Evolutionary conservation across 2,329 filamentous ascomycete species (phyloP), one percentile per base, ranked within the genome.

Genomic region (Alternaria ethzedia): DNA sequence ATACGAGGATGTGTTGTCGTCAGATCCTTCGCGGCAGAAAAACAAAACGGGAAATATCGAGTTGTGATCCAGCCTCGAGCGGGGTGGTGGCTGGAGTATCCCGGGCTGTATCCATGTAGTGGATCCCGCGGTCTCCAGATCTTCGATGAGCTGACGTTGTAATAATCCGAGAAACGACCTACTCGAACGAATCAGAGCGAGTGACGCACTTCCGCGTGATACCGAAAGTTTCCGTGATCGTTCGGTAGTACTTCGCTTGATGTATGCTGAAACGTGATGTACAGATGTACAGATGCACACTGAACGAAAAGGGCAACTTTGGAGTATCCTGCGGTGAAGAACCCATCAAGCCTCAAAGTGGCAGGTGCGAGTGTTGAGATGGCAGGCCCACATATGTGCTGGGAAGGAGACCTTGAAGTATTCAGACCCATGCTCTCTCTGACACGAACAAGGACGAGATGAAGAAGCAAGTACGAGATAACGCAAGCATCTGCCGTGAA

Each of bases 1-100:
- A 57, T 52, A 23, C 54, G 56, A 63, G 28, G 54, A 58, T 58
- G 44, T 26, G 57, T 59, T 59, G 54, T 61, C 47, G 36, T 54
- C 21, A 58, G 45, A 59, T 59, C 32, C 46, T 59, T 63, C 26
- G 46, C 43, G 51, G 11, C 30, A 44, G 28, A 41, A 56, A 32
- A 60, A 45, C 32, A 61, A 46, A 23, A 45, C 44, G 41, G 60
- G 15, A 36, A 59, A 45, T 46, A 25, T 57, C 25, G 25, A 26
- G 49, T 50, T 47, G 30, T 41, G 56, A 43, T 59, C 49, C 23
- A 59, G 56, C 50, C 23, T 54, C 30, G 50, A 36, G 36, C 32
- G 36, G 36, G 55, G 28, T 28, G 26, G 30, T 57, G 44, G 28
- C 55, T 41, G 55, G 45, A 50, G 21, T 26, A 23, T 30, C n/a